Evolutionary conservation across 345 rosid genomes (phyloP).

Genomic region (Leavenworthia alabamica): DNA sequence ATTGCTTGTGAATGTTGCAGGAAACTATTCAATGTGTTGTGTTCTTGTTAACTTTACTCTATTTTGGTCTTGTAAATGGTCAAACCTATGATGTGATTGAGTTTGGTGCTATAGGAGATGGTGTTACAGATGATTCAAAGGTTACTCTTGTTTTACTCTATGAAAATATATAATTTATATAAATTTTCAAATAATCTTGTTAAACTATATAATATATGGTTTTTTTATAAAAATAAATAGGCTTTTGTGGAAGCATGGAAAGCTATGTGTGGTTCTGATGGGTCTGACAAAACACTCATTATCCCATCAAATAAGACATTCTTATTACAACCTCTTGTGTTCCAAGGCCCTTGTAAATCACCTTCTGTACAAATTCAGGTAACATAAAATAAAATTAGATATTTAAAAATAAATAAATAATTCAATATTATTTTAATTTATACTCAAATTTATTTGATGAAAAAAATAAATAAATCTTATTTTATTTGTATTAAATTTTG

Average conservation of each 20-base stretch:
- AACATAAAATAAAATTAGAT: neutral
- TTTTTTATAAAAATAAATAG: neutral
- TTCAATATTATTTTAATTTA: neutral
- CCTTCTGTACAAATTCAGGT: conserved; percentile 30
- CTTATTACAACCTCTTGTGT: conserved; percentile 34
- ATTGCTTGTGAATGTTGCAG: conserved; percentile 3
- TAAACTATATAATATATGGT: neutral
- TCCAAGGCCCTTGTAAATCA: conserved; percentile 49
- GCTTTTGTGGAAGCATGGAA: conserved; percentile 46
- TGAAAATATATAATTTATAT: neutral
- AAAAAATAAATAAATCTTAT: neutral
- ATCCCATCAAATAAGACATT: conserved; percentile 36
- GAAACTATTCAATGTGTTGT: neutral
- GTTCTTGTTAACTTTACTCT: neutral
- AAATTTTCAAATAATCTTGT: neutral
- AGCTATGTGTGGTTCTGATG: conserved; percentile 24
- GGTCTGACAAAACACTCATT: neutral
- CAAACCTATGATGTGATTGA: conserved; percentile 16
- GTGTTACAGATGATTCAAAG: conserved; percentile 16
- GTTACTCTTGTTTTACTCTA: neutral
- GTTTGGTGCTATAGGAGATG: conserved; percentile 28
- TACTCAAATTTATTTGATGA: neutral
- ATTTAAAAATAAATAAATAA: too few species aligned
- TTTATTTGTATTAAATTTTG: neutral
- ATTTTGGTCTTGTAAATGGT: conserved; percentile 4